These are phyloP conservation scores for Aspergillus felis DNA, from an alignment of 2,329 filamentous ascomycete genomes.

Conservation along the genomic window DNA sequence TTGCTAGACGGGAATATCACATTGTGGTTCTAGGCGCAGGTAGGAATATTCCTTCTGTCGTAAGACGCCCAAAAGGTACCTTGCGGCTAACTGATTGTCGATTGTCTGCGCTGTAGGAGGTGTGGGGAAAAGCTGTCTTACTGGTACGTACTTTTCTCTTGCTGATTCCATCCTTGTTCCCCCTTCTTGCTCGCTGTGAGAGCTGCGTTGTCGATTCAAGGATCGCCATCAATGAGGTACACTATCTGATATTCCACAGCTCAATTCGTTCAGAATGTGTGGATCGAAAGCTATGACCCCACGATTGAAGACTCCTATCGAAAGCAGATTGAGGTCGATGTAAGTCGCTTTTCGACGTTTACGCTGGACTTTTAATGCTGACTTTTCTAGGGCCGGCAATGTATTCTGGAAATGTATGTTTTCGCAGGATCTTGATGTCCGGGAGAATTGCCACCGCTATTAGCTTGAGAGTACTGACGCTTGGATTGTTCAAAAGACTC, in stretches of 20 bases:
- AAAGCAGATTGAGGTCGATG: constrained; percentile 86
- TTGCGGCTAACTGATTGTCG: constrained; percentile 15
- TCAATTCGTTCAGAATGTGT: constrained; percentile 90
- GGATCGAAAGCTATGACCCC: constrained; percentile 87
- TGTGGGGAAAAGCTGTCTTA: constrained; percentile 89
- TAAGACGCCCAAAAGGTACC: neutral
- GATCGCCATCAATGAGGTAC: neutral
- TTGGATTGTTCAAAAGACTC: constrained; percentile 50
- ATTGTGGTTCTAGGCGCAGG: constrained; percentile 79
- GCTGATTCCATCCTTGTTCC: constrained; percentile 15
- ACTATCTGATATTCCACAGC: constrained; percentile 47
- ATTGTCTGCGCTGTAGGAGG: constrained; percentile 56
- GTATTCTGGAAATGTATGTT: constrained; percentile 80
- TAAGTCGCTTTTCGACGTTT: constrained; percentile 47
- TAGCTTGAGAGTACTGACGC: neutral
- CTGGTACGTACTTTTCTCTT: constrained; percentile 55
- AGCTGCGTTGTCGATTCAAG: neutral
- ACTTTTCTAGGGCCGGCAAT: constrained; percentile 68
- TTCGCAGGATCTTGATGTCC: neutral
- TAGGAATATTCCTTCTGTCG: constrained; percentile 33
- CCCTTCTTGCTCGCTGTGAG: neutral
- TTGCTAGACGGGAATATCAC: constrained; percentile 68
- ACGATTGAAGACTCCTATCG: constrained; percentile 86
- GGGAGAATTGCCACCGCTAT: neutral
- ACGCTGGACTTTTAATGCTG: constrained; percentile 14